Evolutionary conservation across 2,329 filamentous ascomycete genomes (phyloP), one percentile per base, ranked within the genome.

Genomic region (Lasiodiplodia gonubiensis): DNA sequence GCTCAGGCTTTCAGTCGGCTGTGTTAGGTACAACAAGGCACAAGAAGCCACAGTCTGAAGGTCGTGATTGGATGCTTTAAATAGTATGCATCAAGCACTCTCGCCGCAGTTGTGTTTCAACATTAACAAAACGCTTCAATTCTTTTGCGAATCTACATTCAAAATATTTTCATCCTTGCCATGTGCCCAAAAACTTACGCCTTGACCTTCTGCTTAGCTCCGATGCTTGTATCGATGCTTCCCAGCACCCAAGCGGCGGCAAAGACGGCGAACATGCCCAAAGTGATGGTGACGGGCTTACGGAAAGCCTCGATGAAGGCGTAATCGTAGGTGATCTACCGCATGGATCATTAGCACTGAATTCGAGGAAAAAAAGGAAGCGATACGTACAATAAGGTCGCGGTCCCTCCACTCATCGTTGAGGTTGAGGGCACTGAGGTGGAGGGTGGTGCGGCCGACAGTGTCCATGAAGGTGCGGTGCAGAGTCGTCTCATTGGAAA

Each of bases 401-500:
- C 92, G 89, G 74, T 94, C 93, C 65, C 94, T 87, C 75, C 94
- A 88, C 72, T 98, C 95, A 73, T 99, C 95, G 1, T 96, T 92
- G 64, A 98, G 83, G 78, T 97, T 98, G 72, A 89, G 86, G 8
- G 93, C 92, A 69, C 90, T 91, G 74, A 99, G 85, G 61, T 86
- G 90, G 69, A 99, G 85, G 0, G 90, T 87, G 0, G 94, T 96
- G 70, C 95, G 92, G 69, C 95, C 95, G 37, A 94, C 74, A 0
- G 95, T 98, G 80, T 99, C 95, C 82, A 99, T 91, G 81, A 93
- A 99, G 0, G 94, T 97, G 79, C 89, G 90, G 81, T 95, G 88
- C n/a, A 90, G 80, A 70, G 86, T 87, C 23, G 84, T 81, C n/a
- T 82, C 80, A 69, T 88, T 86, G 59, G 86, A 84, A 59, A 88